A percentile compares a stretch with the other conserved stretches of the same genome.
phyloP scores from a whole-genome alignment of 148 eudicot species.

The Rhododendron williamsianum region DNA sequence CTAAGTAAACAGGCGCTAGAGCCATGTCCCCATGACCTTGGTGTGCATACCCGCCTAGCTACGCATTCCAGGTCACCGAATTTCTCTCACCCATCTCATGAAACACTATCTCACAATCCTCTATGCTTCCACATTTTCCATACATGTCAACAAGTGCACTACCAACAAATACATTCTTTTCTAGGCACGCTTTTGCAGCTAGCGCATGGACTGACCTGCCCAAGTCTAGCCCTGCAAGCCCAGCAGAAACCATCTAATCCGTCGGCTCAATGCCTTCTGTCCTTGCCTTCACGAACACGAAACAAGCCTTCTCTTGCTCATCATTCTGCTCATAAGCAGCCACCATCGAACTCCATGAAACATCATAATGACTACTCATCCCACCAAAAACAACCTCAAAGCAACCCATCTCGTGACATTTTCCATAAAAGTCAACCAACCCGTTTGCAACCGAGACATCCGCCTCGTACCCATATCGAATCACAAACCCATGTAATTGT shows the following conservation, averaged over 20 bases:
- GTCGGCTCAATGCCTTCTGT: constrained; percentile 29
- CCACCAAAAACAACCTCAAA: constrained; percentile 37
- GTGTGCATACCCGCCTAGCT: constrained; percentile 53
- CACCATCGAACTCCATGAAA: constrained; percentile 61
- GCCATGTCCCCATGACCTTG: constrained; percentile 52
- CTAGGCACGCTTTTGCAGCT: constrained; percentile 43
- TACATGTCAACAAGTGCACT: constrained; percentile 71
- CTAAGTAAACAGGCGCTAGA: constrained; percentile 4
- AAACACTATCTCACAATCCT: constrained; percentile 47
- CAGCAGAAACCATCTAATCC: constrained; percentile 54
- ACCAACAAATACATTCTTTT: constrained; percentile 37
- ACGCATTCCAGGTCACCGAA: constrained; percentile 51
- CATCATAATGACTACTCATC: constrained; percentile 28
- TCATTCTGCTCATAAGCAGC: constrained; percentile 52
- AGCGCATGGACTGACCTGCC: constrained; percentile 49
- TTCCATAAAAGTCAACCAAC: constrained; percentile 60
- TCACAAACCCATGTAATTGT: constrained; percentile 40
- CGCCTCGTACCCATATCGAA: constrained; percentile 31
- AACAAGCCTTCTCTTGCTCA: constrained; percentile 46
- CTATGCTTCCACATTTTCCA: constrained; percentile 58
- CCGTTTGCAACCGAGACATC: constrained; percentile 55
- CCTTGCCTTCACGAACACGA: constrained; percentile 31
- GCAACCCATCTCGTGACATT: constrained; percentile 26
- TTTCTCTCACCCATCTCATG: constrained; percentile 33
- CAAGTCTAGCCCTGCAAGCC: constrained; percentile 37